phyloP scores from a whole-genome alignment of 352 stramenopile genomes.

The Globisporangium spinosum region DNA sequence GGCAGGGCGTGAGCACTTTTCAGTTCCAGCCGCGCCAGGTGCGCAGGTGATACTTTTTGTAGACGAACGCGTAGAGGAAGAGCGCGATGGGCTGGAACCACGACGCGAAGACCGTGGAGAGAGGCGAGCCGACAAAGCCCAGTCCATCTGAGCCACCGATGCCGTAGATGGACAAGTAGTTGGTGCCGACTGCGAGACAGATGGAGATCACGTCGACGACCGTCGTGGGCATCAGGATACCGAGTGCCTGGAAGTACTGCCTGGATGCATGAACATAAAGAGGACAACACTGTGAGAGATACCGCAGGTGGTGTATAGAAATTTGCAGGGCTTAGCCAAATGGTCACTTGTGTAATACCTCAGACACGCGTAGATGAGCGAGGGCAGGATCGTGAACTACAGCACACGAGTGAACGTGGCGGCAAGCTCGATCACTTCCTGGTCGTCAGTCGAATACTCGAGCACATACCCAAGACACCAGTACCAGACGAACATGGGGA shows the following conservation, averaged over 20 bases:
- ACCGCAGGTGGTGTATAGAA: no score
- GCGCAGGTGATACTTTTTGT: conserved; percentile 49
- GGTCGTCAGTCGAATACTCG: conserved; percentile 59
- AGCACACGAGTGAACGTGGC: conserved; percentile 58
- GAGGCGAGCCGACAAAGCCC: conserved; percentile 76
- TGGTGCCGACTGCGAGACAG: conserved; percentile 45
- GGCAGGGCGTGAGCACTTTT: conserved; percentile 35
- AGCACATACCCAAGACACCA: conserved; percentile 62
- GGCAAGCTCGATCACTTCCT: conserved; percentile 49
- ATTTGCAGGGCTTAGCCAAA: no score
- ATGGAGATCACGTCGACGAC: conserved; percentile 63
- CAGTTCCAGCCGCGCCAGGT: conserved; percentile 63
- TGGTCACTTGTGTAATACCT: conserved; percentile 24
- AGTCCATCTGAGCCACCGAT: conserved; percentile 45
- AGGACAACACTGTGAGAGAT: no score
- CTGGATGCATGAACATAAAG: conserved; percentile 15
- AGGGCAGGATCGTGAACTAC: conserved; percentile 52
- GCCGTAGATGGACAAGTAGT: conserved; percentile 76
- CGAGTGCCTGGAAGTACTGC: conserved; percentile 71
- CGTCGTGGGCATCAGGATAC: conserved; percentile 61
- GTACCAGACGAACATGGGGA: conserved; percentile 67
- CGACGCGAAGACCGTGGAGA: conserved; percentile 70
- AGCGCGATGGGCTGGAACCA: conserved; percentile 73
- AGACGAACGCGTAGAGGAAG: conserved; percentile 53
- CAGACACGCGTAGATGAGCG: conserved; percentile 62